Percentiles rank a stretch among this genome's conserved stretches.
Conservation (phyloP, 225 moss, liverwort and hornwort genomes). For the Physcomitrium patens region DNA sequence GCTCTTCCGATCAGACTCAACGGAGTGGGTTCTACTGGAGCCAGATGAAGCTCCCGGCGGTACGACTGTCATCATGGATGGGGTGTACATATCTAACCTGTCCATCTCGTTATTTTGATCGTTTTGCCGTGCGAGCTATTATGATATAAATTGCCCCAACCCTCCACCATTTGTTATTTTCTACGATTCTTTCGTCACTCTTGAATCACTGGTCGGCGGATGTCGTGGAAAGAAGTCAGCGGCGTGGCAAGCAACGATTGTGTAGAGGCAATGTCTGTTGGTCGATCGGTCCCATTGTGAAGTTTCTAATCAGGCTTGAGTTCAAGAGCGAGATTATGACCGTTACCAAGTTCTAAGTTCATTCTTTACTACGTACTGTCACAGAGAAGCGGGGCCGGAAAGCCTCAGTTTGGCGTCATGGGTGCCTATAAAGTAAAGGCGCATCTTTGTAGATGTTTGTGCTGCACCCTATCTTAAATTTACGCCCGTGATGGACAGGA, state of each 20-base stretch:
- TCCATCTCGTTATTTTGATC: slow-evolving; percentile 1
- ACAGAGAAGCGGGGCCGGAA: neutral
- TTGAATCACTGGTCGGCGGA: too few species aligned
- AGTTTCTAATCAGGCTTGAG: neutral
- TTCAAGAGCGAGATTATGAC: neutral
- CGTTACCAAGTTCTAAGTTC: neutral
- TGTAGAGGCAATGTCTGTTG: neutral
- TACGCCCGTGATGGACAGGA: slow-evolving; percentile 42
- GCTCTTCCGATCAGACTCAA: slow-evolving; percentile 77
- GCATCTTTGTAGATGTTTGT: neutral
- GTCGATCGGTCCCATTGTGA: neutral
- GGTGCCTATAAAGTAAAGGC: neutral
- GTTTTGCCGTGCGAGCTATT: neutral
- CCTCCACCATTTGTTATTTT: neutral
- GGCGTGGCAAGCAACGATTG: neutral
- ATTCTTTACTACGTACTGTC: slow-evolving; percentile 6
- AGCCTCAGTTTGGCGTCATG: neutral
- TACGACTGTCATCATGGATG: slow-evolving; percentile 62
- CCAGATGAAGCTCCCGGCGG: slow-evolving; percentile 64
- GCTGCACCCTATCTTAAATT: neutral
- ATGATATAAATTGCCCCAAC: too few species aligned
- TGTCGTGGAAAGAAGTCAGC: neutral
- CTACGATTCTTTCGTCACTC: neutral
- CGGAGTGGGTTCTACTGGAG: slow-evolving; percentile 82
- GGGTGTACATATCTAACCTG: slow-evolving; percentile 64